Evolutionary conservation across 805 yeast species (phyloP).

Genomic region (Myxozyma udenii): DNA sequence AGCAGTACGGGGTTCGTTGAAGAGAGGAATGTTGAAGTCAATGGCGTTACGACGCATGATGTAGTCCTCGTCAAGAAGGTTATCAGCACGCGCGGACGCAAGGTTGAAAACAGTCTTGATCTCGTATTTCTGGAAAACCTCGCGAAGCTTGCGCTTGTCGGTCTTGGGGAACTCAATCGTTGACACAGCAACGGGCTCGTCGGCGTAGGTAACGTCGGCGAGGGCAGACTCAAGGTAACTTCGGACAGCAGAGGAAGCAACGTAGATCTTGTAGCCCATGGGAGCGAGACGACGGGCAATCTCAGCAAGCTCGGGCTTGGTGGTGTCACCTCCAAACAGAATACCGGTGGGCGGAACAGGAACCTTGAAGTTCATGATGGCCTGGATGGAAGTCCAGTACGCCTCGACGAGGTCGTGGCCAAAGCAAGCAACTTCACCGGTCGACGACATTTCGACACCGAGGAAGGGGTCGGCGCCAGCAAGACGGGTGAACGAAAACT

Average conservation of each 20-base stretch:
- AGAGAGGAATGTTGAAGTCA: slow-evolving; percentile 93
- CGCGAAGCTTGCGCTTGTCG: slow-evolving; percentile 90
- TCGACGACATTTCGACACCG: slow-evolving; percentile 99
- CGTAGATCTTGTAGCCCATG: slow-evolving; percentile 77
- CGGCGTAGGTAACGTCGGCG: slow-evolving; percentile 38
- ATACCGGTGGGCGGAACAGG: slow-evolving; percentile 89
- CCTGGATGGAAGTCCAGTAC: slow-evolving; percentile 95
- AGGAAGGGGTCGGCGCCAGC: slow-evolving; percentile 99
- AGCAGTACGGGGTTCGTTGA: slow-evolving; percentile 95
- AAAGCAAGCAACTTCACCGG: slow-evolving; percentile 98
- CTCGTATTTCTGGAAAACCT: slow-evolving; percentile 82
- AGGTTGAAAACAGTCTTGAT: slow-evolving; percentile 87
- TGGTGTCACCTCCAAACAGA: slow-evolving; percentile 89
- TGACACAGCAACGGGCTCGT: slow-evolving; percentile 46
- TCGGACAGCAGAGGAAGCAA: slow-evolving; percentile 70
- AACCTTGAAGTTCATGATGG: slow-evolving; percentile 93
- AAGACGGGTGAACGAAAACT: slow-evolving; percentile 94
- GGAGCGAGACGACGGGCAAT: slow-evolving; percentile 69
- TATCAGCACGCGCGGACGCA: slow-evolving; percentile 85
- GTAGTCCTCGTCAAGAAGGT: slow-evolving; percentile 81
- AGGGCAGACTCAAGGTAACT: slow-evolving; percentile 58
- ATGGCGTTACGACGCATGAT: slow-evolving; percentile 99
- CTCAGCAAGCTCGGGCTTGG: slow-evolving; percentile 62
- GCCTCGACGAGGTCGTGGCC: slow-evolving; percentile 85
- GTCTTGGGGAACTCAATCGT: slow-evolving; percentile 87